Conservation (phyloP, 2,329 filamentous ascomycete species). For the Purpureocillium lavendulum region DNA sequence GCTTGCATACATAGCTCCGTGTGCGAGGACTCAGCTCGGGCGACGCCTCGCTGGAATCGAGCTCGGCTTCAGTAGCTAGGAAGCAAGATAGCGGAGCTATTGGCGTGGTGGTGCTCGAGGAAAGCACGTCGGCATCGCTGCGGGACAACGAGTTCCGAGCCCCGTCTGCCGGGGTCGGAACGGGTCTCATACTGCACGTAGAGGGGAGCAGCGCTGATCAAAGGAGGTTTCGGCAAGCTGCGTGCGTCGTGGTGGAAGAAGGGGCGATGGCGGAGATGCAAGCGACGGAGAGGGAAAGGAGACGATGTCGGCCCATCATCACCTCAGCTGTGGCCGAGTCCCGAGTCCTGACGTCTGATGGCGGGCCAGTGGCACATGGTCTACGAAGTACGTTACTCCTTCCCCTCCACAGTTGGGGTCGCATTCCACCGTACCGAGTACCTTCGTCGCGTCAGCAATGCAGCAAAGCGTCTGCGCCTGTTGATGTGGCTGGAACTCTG, state of each 20-base stretch:
- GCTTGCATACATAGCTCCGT: slow-evolving; percentile 13
- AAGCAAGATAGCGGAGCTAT: slow-evolving; percentile 22
- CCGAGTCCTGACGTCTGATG: neutral
- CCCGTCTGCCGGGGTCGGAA: slow-evolving; percentile 6
- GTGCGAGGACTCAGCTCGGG: slow-evolving; percentile 2
- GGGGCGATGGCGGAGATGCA: neutral
- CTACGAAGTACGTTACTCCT: too few species aligned
- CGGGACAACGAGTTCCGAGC: too few species aligned
- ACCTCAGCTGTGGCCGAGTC: too few species aligned
- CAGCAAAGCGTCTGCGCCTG: too few species aligned
- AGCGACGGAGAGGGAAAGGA: neutral
- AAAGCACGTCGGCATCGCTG: too few species aligned
- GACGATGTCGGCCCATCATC: neutral
- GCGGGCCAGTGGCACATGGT: too few species aligned
- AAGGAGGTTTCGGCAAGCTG: too few species aligned
- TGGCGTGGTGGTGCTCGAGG: slow-evolving; percentile 2
- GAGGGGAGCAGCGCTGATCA: too few species aligned
- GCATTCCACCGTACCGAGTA: too few species aligned
- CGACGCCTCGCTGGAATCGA: slow-evolving; percentile 15
- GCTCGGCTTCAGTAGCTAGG: slow-evolving; percentile 24
- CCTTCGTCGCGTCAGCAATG: too few species aligned
- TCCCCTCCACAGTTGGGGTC: too few species aligned
- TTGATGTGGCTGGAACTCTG: too few species aligned
- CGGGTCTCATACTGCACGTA: slow-evolving; percentile 9
- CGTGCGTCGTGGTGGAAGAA: neutral